Evolutionary conservation across 108 stramenopile genomes (phyloP).

Genomic region (Bacterosira constricta): DNA sequence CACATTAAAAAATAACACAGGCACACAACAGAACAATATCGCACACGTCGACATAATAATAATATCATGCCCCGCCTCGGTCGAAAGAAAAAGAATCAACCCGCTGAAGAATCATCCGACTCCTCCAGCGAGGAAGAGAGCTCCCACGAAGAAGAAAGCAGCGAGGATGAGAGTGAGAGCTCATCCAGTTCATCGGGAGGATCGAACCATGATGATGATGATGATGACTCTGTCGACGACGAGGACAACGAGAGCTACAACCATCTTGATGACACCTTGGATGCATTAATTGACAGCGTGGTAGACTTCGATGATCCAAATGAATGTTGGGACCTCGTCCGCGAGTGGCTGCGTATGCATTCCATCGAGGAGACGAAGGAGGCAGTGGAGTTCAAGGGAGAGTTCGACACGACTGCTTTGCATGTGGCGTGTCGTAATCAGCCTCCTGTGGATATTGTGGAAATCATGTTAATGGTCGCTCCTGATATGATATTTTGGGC

Average conservation of each 20-base stretch:
- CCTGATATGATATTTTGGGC: conserved; percentile 63
- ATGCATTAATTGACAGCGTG: conserved; percentile 24
- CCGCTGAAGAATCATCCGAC: too few species aligned
- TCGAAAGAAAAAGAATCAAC: too few species aligned
- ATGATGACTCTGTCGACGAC: not conserved
- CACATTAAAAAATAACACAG: too few species aligned
- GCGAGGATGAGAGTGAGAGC: too few species aligned
- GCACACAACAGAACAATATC: too few species aligned
- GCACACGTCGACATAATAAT: too few species aligned
- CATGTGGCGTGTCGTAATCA: conserved; percentile 71
- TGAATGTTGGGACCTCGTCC: conserved; percentile 61
- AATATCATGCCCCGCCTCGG: too few species aligned
- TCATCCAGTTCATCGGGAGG: too few species aligned
- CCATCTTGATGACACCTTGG: conserved; percentile 6
- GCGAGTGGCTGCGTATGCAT: conserved; percentile 64
- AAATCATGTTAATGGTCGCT: conserved; percentile 49
- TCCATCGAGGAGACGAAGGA: conserved; percentile 50
- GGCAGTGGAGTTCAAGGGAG: conserved; percentile 62
- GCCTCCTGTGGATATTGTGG: conserved; percentile 68
- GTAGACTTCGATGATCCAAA: conserved; percentile 13
- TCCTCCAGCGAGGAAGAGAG: too few species aligned
- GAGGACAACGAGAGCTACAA: not conserved
- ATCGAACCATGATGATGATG: too few species aligned
- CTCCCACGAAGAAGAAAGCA: too few species aligned
- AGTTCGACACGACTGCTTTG: conserved; percentile 67